Evolutionary conservation across 2,329 filamentous ascomycete species (phyloP), one percentile per base, ranked within the genome.

Genomic region (Cladosporium halotolerans): DNA sequence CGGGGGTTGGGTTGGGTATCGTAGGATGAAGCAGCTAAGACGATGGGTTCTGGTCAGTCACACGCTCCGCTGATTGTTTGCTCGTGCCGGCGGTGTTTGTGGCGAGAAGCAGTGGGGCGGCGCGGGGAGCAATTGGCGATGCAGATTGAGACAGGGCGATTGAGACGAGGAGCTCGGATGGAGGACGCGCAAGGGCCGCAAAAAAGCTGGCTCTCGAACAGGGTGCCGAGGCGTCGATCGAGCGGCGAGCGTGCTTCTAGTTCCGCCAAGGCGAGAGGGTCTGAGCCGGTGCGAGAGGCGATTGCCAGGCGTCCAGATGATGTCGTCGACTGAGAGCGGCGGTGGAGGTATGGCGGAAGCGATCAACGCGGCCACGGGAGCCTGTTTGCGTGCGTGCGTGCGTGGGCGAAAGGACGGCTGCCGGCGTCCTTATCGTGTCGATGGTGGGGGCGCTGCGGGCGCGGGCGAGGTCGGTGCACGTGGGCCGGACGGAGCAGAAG

Each of bases 121-220:
- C 23, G 23, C 23, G 23, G 23, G 23, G 23, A 28, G 23, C 23
- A 28, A 28, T 28, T 28, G 23, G 7, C 23, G 23, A 28, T 28
- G 23, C 23, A 4, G 23, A 28, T 7, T 28, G 23, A 28, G 23
- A 28, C 23, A 28, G 23, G 40, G 40, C 31, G 32, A 34, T 38
- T 19, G 48, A 51, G 43, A 51, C 38, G 31, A 39, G 36, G 19
- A 16, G 32, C 40, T 51, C 40, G 48, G 14, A 41, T 32, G 18
- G 18, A 44, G 48, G 28, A 43, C 32, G 47, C 47, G 39, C 39
- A 51, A 51, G 39, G 40, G 48, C 39, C 31, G 13, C 43, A 44
- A 39, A 51, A 51, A 51, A 43, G 48, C 48, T 51, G 48, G 41
- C 11, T 43, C 40, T 49, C 14, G 46, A 38, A 39, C 16, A n/a